Percentiles rank a stretch among this genome's conserved stretches.
phyloP scores from a whole-genome alignment of 495 filamentous ascomycete species.

The Aspergillus steynii region DNA sequence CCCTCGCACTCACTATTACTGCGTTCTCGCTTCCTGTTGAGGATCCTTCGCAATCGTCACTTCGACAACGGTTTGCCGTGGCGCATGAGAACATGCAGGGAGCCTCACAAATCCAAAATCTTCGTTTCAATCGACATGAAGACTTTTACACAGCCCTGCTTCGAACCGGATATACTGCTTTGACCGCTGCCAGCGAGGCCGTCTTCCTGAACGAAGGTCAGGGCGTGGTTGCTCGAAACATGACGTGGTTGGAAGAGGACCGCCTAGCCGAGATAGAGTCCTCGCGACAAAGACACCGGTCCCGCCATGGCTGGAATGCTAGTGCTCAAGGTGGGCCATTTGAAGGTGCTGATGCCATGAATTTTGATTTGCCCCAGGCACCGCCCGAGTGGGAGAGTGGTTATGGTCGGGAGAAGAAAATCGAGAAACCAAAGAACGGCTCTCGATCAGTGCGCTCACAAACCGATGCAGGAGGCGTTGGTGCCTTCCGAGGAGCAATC shows the following conservation, averaged over 20 bases:
- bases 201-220: slow-evolving; percentile 92
- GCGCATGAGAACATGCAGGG: slow-evolving; percentile 92
- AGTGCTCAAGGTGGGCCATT: slow-evolving; percentile 33
- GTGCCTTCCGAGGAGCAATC: slow-evolving; percentile 69
- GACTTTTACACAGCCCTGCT: slow-evolving; percentile 94
- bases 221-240: slow-evolving; percentile 67
- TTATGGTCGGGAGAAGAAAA: slow-evolving; percentile 66
- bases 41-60: slow-evolving; percentile 31
- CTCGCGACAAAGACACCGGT: slow-evolving; percentile 29
- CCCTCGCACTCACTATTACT: slow-evolving; percentile 71
- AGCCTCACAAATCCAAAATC: slow-evolving; percentile 75
- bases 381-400: slow-evolving; percentile 53
- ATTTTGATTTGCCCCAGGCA: slow-evolving; percentile 37
- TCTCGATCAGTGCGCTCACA: slow-evolving; percentile 38
- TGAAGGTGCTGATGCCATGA: slow-evolving; percentile 30
- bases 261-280: slow-evolving; percentile 62
- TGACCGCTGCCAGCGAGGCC: slow-evolving; percentile 91
- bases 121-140: slow-evolving; percentile 78
- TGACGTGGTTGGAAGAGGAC: slow-evolving; percentile 93
- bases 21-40: slow-evolving; percentile 64
- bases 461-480: slow-evolving; percentile 64
- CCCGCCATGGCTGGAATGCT: slow-evolving; percentile 23
- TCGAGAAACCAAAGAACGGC: slow-evolving; percentile 50
- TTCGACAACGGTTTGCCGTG: slow-evolving; percentile 56
- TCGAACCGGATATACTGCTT: slow-evolving; percentile 77